These are phyloP conservation scores for Zymoseptoria tritici DNA, from an alignment of 2,329 filamentous ascomycete species.

Conservation along the genomic window DNA sequence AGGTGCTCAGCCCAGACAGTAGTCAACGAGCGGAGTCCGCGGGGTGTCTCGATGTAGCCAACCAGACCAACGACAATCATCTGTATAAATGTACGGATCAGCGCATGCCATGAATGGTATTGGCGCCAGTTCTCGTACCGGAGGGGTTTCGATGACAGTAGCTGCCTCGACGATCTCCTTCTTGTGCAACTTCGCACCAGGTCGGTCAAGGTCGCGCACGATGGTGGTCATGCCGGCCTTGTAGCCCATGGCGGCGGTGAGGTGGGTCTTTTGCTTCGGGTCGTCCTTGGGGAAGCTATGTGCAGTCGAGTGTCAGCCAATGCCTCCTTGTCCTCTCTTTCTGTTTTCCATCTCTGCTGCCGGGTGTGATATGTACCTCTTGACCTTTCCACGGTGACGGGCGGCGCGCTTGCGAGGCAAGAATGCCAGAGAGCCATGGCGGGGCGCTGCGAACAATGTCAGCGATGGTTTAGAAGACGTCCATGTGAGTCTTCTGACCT, in stretches of 20 bases:
- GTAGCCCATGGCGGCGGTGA: conserved; percentile 94
- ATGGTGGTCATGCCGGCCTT: conserved; percentile 99
- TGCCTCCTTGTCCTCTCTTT: not conserved
- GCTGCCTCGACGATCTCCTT: conserved; percentile 91
- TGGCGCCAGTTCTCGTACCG: conserved; percentile 51
- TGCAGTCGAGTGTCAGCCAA: conserved; percentile 10
- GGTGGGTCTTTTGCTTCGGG: conserved; percentile 98
- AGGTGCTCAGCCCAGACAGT: conserved; percentile 99
- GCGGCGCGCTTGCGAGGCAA: conserved; percentile 72
- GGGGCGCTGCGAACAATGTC: conserved; percentile 76
- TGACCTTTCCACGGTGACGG: conserved; percentile 94
- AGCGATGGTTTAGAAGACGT: conserved; percentile 42
- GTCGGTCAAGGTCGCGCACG: conserved; percentile 97
- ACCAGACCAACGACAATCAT: conserved; percentile 99
- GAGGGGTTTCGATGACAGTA: conserved; percentile 84
- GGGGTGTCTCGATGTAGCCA: conserved; percentile 99
- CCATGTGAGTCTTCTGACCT: not conserved
- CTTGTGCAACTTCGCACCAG: conserved; percentile 99
- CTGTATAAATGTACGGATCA: conserved; percentile 48
- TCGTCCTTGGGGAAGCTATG: conserved; percentile 98
- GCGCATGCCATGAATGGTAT: conserved; percentile 60
- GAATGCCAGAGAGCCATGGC: conserved; percentile 69
- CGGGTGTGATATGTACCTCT: conserved; percentile 59
- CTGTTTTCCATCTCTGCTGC: not conserved
- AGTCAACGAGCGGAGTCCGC: conserved; percentile 97